Percentiles rank a stretch among this genome's conserved stretches.
Conservation (phyloP, 1,139 yeast species). For the Yamadazyma triangularis region DNA sequence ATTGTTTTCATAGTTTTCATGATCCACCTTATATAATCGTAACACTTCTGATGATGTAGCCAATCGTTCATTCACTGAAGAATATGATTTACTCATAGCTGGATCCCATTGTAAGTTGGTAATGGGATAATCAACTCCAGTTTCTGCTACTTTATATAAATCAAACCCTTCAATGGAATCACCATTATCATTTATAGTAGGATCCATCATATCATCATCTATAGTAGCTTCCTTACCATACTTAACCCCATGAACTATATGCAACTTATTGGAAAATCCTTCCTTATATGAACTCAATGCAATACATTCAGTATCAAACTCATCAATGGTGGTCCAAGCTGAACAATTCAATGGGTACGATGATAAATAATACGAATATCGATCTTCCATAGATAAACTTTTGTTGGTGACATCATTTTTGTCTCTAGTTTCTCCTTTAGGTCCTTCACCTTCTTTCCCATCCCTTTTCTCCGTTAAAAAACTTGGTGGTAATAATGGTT, state of each 20-base stretch:
- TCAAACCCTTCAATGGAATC: slow-evolving; percentile 36
- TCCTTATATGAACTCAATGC: slow-evolving; percentile 72
- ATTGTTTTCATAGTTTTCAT: slow-evolving; percentile 24
- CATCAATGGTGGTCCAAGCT: slow-evolving; percentile 55
- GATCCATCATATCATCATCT: slow-evolving; percentile 3
- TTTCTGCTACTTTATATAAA: slow-evolving; percentile 50
- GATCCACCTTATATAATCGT: slow-evolving; percentile 56
- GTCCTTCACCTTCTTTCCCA: not conserved
- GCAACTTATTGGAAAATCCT: slow-evolving; percentile 56
- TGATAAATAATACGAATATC: slow-evolving; percentile 55
- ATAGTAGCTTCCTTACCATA: slow-evolving; percentile 22
- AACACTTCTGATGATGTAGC: slow-evolving; percentile 72
- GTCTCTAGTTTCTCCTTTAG: not conserved
- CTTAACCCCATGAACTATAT: slow-evolving; percentile 40
- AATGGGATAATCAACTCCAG: slow-evolving; percentile 57
- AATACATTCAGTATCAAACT: slow-evolving; percentile 43
- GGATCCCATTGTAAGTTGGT: slow-evolving; percentile 79
- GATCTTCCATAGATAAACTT: slow-evolving; percentile 15
- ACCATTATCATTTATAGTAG: not conserved
- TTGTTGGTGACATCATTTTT: not conserved
- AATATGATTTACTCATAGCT: slow-evolving; percentile 16
- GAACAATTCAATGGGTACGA: slow-evolving; percentile 61
- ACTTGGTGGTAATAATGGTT: slow-evolving; percentile 4
- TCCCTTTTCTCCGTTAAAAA: not conserved
- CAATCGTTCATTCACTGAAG: slow-evolving; percentile 36